Evolutionary conservation across 2,329 filamentous ascomycete genomes (phyloP).

Genomic region (Pseudogymnoascus sp.): DNA sequence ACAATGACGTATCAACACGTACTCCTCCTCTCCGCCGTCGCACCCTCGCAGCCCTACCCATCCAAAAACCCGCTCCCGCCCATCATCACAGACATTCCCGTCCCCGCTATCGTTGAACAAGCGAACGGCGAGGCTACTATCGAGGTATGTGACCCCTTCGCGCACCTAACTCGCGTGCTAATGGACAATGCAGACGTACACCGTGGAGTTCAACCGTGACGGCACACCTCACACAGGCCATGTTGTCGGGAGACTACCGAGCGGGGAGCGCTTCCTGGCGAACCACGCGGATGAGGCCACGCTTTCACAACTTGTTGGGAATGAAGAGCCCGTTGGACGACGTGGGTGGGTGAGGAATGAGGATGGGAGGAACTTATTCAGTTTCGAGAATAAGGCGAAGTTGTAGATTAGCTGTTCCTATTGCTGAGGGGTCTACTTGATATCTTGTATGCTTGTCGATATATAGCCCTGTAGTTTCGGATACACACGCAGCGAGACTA

Average conservation of each 20-base stretch:
- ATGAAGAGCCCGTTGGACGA: slow-evolving; percentile 39
- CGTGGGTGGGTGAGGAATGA: slow-evolving; percentile 35
- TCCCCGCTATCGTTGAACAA: slow-evolving; percentile 33
- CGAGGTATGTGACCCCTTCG: slow-evolving; percentile 35
- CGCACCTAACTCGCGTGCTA: neutral
- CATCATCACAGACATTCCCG: slow-evolving; percentile 31
- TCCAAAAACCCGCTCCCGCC: slow-evolving; percentile 36
- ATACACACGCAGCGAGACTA: neutral
- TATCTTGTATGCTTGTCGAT: neutral
- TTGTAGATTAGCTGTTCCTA: slow-evolving; percentile 11
- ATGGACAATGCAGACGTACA: slow-evolving; percentile 43
- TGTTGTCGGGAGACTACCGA: slow-evolving; percentile 43
- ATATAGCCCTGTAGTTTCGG: neutral
- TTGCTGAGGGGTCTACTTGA: neutral
- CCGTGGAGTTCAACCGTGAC: slow-evolving; percentile 46
- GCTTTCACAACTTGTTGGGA: slow-evolving; percentile 35
- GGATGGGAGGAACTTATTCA: slow-evolving; percentile 32
- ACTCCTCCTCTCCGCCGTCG: slow-evolving; percentile 44
- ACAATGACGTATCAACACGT: slow-evolving; percentile 57
- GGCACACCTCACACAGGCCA: slow-evolving; percentile 39
- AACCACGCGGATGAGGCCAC: slow-evolving; percentile 46
- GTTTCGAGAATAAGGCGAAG: slow-evolving; percentile 18
- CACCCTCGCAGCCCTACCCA: slow-evolving; percentile 38
- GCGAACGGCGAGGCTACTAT: slow-evolving; percentile 42
- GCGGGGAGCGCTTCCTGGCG: slow-evolving; percentile 44